A percentile compares a stretch with the other conserved stretches of the same genome.
These are phyloP conservation scores for Metschnikowia bowlesiae DNA, from an alignment of 805 yeast species.

Conservation along the genomic window DNA sequence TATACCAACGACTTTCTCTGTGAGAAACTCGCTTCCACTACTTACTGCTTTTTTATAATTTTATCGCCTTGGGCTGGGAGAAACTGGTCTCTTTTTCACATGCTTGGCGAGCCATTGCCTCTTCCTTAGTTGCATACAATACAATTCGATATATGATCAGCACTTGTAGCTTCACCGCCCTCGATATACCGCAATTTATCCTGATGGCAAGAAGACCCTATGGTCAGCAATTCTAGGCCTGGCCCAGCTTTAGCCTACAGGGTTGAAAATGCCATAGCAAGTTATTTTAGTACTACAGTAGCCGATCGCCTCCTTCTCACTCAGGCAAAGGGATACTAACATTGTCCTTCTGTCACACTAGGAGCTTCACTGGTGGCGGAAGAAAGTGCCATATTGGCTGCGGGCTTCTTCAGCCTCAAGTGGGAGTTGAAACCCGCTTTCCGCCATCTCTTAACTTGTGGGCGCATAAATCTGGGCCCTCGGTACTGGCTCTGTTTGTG, in stretches of 20 bases:
- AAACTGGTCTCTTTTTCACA: not conserved
- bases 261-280: not conserved
- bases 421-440: constrained; percentile 41
- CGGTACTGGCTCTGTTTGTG: constrained; percentile 50
- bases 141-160: not conserved
- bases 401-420: constrained; percentile 44
- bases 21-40: not conserved
- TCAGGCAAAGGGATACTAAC: too few species aligned
- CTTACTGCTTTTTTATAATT: not conserved
- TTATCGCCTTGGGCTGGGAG: not conserved
- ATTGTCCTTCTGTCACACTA: too few species aligned
- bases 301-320: too few species aligned
- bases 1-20: constrained; percentile 3
- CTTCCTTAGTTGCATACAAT: constrained; percentile 1
- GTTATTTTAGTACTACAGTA: too few species aligned
- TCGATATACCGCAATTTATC: not conserved
- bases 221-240: too few species aligned
- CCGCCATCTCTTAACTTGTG: constrained; percentile 48
- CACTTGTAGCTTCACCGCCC: not conserved
- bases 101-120: not conserved
- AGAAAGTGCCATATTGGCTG: constrained; percentile 57
- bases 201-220: not conserved
- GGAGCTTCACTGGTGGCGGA: constrained; percentile 56
- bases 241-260: too few species aligned
- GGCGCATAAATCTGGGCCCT: constrained; percentile 56